Evolutionary conservation across 805 yeast species (phyloP), one percentile per base, ranked within the genome.

Genomic region (Kodamaea fukazawae): DNA sequence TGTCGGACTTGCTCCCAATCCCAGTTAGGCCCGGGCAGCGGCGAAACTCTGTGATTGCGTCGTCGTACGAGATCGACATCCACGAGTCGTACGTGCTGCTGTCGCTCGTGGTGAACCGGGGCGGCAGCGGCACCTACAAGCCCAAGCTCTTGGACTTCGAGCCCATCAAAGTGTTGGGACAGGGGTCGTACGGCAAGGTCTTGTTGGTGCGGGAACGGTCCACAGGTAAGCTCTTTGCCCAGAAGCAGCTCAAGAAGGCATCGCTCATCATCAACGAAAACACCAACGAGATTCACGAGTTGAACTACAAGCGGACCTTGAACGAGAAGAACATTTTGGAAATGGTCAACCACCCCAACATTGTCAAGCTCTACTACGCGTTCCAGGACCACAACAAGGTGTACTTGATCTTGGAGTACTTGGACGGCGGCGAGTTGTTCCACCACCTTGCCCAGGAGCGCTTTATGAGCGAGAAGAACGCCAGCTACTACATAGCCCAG

Each of bases 341-440:
- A 44, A 55, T 54, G 47, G 73, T 70, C 31, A 58, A 61, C 40
- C 75, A 70, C 44, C 70, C 66, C 20, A 70, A 70, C 45, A 69
- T 70, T 22, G 75, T 70, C 42, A 67, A 65, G 53, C 53, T 70
- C 17, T 67, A 57, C 47, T 70, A 67, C 41, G 74, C 75, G 11
- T 65, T 70, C 37, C 75, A 70, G 48, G 75, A 70, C 50, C 58
- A 58, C 38, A 61, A 70, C 53, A 67, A 65, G 48, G 67, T 68
- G 28, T 70, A 69, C 43, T 49, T 70, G 29, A 62, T 70, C n/a
- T 51, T 70, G 29, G 74, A 70, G 49, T 70, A 69, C 44, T 54
- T 70, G 26, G 69, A 67, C 25, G 75, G 75, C 5, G 75, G 75
- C 3, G 75, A 70, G 51, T 54, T 70, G 27, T 69, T 69, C 51